Evolutionary conservation across 225 moss, liverwort and hornwort species (phyloP).

Genomic region (Climacium dendroides): DNA sequence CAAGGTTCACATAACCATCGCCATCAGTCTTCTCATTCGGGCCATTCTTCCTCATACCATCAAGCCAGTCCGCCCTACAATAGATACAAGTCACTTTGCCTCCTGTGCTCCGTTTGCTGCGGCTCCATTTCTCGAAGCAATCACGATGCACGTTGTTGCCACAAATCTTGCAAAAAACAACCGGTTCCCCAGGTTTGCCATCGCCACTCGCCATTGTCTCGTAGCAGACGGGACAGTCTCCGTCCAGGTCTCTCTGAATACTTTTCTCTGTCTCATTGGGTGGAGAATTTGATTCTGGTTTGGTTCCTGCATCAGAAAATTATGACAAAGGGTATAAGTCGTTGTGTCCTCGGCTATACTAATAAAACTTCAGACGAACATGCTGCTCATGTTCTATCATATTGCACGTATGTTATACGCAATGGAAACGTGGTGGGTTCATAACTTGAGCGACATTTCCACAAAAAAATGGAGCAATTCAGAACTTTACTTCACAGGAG

Average conservation of each 20-base stretch:
- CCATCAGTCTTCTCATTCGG: not conserved
- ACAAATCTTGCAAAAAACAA: constrained; percentile 62
- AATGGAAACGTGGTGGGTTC: constrained; percentile 22
- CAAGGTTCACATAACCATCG: constrained; percentile 58
- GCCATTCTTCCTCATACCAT: not conserved
- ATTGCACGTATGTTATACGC: not conserved
- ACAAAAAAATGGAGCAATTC: not conserved
- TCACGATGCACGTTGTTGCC: constrained; percentile 84
- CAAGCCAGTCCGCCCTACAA: constrained; percentile 59
- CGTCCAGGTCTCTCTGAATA: constrained; percentile 45
- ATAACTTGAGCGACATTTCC: not conserved
- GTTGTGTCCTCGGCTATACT: not conserved
- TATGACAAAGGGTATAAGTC: not conserved
- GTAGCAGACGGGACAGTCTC: constrained; percentile 78
- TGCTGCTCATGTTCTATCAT: not conserved
- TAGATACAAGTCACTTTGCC: constrained; percentile 62
- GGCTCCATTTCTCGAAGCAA: constrained; percentile 72
- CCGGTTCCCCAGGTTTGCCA: constrained; percentile 37
- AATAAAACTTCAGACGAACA: not conserved
- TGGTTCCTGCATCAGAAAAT: constrained; percentile 7
- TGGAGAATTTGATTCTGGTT: not conserved
- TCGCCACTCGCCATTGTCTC: constrained; percentile 37
- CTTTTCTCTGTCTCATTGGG: constrained; percentile 1
- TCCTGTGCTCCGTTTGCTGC: constrained; percentile 48
- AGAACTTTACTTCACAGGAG: not conserved